Evolutionary conservation across 176 grass and related monocot genomes (phyloP).

Genomic region (Thinopyrum elongatum): DNA sequence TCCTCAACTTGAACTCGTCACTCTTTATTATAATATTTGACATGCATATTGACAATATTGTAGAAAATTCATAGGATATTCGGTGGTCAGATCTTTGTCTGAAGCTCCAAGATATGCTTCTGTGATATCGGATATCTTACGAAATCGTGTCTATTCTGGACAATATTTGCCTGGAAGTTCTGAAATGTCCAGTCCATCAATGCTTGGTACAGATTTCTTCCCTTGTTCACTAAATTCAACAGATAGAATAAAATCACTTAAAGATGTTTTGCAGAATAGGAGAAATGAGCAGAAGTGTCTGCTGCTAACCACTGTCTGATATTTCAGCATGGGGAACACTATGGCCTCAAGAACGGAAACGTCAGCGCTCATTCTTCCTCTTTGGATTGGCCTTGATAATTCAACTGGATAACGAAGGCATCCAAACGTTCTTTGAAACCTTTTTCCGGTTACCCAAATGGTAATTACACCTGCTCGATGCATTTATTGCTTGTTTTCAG

Average conservation of each 20-base stretch:
- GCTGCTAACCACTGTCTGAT: slow-evolving; percentile 15
- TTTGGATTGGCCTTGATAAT: slow-evolving; percentile 89
- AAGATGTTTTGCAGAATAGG: not conserved
- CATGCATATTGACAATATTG: slow-evolving; percentile 9
- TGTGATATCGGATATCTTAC: slow-evolving; percentile 79
- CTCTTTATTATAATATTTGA: not conserved
- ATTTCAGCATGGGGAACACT: slow-evolving; percentile 84
- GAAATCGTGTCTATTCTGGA: slow-evolving; percentile 40
- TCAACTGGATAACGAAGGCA: slow-evolving; percentile 87
- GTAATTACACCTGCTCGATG: slow-evolving; percentile 18
- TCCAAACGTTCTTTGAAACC: slow-evolving; percentile 81
- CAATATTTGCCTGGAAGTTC: slow-evolving; percentile 55
- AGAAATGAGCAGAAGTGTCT: not conserved
- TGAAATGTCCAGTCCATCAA: slow-evolving; percentile 64
- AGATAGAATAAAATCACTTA: not conserved
- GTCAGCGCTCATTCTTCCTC: slow-evolving; percentile 92
- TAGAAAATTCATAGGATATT: slow-evolving; percentile 73
- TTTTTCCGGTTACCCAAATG: slow-evolving; percentile 93
- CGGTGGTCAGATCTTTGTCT: slow-evolving; percentile 94
- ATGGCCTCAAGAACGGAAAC: slow-evolving; percentile 94
- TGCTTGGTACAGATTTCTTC: slow-evolving; percentile 59
- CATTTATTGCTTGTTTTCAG: not conserved
- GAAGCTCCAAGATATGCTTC: slow-evolving; percentile 96
- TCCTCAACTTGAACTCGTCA: not conserved
- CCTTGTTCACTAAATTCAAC: not conserved